Percentiles rank a stretch among this genome's conserved stretches.
Evolutionary conservation across 2,329 filamentous ascomycete species (phyloP).

Genomic region (Fusarium circinatum): DNA sequence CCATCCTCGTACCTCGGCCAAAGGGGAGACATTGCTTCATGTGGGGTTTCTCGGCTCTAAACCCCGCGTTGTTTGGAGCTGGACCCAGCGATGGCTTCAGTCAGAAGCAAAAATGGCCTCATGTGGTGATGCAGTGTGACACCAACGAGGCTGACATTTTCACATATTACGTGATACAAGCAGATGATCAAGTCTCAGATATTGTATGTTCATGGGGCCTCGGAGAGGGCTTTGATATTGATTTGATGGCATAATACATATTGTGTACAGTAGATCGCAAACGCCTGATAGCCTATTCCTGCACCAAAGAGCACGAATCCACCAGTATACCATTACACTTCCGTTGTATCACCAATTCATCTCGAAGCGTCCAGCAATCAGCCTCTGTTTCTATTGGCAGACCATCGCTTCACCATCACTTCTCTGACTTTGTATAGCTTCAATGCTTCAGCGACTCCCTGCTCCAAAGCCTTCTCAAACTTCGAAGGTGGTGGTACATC

Average conservation of each 20-base stretch:
- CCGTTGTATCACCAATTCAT: not conserved
- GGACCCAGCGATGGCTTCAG: slow-evolving; percentile 29
- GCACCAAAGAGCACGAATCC: not conserved
- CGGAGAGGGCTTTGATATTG: not conserved
- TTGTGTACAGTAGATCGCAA: slow-evolving; percentile 10
- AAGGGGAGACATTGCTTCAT: slow-evolving; percentile 37
- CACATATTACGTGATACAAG: not conserved
- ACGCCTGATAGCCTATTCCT: slow-evolving; percentile 24
- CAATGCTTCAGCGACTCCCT: slow-evolving; percentile 72
- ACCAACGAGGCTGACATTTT: not conserved
- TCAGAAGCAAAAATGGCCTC: slow-evolving; percentile 27
- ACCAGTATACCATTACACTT: slow-evolving; percentile 4
- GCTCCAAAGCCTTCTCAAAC: slow-evolving; percentile 54
- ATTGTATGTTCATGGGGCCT: not conserved
- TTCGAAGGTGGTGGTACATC: slow-evolving; percentile 79
- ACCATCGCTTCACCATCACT: slow-evolving; percentile 84
- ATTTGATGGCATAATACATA: slow-evolving; percentile 11
- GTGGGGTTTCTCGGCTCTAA: slow-evolving; percentile 37
- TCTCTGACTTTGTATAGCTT: slow-evolving; percentile 81
- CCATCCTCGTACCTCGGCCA: slow-evolving; percentile 40
- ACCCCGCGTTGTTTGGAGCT: slow-evolving; percentile 39
- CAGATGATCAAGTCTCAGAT: not conserved
- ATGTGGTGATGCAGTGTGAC: not conserved
- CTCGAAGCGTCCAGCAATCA: not conserved
- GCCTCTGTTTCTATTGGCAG: slow-evolving; percentile 76